Conservation (phyloP, 139 green algal genomes). For the Picochlorum sp. region DNA sequence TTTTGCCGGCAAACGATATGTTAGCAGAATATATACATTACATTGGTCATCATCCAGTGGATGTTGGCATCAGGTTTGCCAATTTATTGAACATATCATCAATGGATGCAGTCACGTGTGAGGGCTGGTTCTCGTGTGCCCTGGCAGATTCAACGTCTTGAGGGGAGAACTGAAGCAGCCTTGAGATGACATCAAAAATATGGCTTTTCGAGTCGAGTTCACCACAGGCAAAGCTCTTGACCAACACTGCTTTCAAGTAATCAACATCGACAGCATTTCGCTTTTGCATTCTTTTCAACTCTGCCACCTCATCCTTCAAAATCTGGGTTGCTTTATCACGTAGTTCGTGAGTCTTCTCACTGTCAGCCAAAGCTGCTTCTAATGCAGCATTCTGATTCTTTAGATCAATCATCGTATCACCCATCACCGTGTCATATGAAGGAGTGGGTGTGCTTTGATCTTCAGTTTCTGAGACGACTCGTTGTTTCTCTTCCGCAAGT, state of each 20-base stretch:
- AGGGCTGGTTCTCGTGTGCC: background rate
- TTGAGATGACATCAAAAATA: slow-evolving; percentile 35
- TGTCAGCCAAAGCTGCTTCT: slow-evolving; percentile 7
- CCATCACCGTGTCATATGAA: background rate
- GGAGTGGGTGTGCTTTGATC: background rate
- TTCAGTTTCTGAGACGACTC: background rate
- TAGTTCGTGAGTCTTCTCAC: slow-evolving; percentile 38
- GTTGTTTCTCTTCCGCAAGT: no score
- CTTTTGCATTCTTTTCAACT: slow-evolving; percentile 25
- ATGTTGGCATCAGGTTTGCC: no score
- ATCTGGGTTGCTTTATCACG: slow-evolving; percentile 34
- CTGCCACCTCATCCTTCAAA: slow-evolving; percentile 44
- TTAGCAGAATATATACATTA: no score
- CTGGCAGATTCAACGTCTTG: slow-evolving; percentile 19
- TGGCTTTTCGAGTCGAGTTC: slow-evolving; percentile 27
- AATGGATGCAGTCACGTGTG: background rate
- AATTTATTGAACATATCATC: background rate
- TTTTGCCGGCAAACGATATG: no score
- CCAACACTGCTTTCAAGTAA: slow-evolving; percentile 42
- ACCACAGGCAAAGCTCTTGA: slow-evolving; percentile 35
- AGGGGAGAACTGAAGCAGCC: slow-evolving; percentile 41
- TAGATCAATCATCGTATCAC: background rate
- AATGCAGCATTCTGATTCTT: background rate
- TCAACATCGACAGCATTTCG: slow-evolving; percentile 23
- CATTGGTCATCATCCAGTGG: no score